These are phyloP conservation scores for Candida cerambycidarum DNA, from an alignment of 805 yeast species.

Conservation along the genomic window DNA sequence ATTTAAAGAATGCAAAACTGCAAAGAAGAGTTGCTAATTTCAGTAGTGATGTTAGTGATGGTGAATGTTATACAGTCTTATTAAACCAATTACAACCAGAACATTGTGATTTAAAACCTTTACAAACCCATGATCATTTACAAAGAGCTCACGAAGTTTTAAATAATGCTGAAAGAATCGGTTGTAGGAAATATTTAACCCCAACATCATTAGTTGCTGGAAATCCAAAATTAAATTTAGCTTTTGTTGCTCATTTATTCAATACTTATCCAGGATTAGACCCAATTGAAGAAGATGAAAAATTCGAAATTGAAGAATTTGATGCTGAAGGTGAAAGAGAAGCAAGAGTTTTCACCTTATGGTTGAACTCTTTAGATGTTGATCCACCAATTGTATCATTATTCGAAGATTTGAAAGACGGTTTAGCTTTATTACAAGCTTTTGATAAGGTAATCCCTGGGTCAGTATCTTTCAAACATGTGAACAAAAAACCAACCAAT, in stretches of 20 bases:
- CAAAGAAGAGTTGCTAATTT: conserved; percentile 83
- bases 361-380: conserved; percentile 96
- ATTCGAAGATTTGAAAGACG: conserved; percentile 94
- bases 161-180: conserved; percentile 84
- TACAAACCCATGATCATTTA: conserved; percentile 71
- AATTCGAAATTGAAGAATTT: conserved; percentile 93
- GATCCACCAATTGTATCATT: conserved; percentile 90
- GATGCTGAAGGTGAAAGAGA: conserved; percentile 99
- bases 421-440: conserved; percentile 84
- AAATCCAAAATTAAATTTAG: conserved; percentile 93
- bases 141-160: conserved; percentile 87
- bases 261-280: conserved; percentile 96
- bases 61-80: conserved; percentile 90
- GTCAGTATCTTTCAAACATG: conserved; percentile 71
- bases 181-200: conserved; percentile 91
- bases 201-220: conserved; percentile 93
- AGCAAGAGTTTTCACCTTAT: conserved; percentile 95
- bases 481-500: conserved; percentile 78
- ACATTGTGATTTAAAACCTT: conserved; percentile 76
- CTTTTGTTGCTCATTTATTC: conserved; percentile 95
- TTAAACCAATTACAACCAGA: conserved; percentile 87
- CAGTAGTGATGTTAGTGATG: conserved; percentile 85
- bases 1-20: conserved; percentile 90
- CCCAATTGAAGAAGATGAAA: conserved; percentile 88
- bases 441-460: conserved; percentile 96